Evolutionary conservation across 805 yeast genomes (phyloP).

Genomic region (Naumovozyma castellii): DNA sequence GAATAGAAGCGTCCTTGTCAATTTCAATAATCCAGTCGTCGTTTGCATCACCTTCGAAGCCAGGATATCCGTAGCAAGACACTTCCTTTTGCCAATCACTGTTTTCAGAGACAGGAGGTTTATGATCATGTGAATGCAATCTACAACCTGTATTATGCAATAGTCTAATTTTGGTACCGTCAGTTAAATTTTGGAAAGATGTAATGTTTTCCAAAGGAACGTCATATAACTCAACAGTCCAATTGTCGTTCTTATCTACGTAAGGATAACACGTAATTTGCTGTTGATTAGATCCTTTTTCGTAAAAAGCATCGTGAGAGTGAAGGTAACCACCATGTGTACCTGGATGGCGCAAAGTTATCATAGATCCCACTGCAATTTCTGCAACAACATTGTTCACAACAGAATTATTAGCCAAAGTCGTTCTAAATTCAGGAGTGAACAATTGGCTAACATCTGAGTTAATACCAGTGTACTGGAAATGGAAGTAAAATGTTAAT

Average conservation of each 20-base stretch:
- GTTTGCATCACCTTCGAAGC: constrained; percentile 74
- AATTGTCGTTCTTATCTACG: constrained; percentile 60
- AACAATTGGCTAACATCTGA: constrained; percentile 66
- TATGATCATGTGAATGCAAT: constrained; percentile 80
- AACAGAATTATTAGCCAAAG: constrained; percentile 49
- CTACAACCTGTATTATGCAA: constrained; percentile 53
- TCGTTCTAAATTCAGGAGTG: constrained; percentile 61
- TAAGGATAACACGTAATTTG: constrained; percentile 76
- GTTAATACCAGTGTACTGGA: constrained; percentile 44
- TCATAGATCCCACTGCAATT: constrained; percentile 65
- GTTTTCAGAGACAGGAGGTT: constrained; percentile 64
- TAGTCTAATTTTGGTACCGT: constrained; percentile 66
- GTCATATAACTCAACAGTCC: constrained; percentile 64
- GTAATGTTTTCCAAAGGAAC: constrained; percentile 44
- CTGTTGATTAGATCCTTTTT: constrained; percentile 77
- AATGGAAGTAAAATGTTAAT: constrained; percentile 54
- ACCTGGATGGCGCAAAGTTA: constrained; percentile 58
- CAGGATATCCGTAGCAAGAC: constrained; percentile 66
- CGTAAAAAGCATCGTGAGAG: constrained; percentile 61
- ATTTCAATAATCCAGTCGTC: constrained; percentile 77
- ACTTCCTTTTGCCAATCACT: constrained; percentile 79
- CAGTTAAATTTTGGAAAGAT: constrained; percentile 50
- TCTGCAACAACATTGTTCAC: constrained; percentile 51
- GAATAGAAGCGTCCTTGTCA: constrained; percentile 42
- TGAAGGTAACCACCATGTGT: constrained; percentile 78